These are phyloP conservation scores for Syncephalastrum monosporum DNA, from an alignment of 371 early-diverging fungal species.

Conservation along the genomic window DNA sequence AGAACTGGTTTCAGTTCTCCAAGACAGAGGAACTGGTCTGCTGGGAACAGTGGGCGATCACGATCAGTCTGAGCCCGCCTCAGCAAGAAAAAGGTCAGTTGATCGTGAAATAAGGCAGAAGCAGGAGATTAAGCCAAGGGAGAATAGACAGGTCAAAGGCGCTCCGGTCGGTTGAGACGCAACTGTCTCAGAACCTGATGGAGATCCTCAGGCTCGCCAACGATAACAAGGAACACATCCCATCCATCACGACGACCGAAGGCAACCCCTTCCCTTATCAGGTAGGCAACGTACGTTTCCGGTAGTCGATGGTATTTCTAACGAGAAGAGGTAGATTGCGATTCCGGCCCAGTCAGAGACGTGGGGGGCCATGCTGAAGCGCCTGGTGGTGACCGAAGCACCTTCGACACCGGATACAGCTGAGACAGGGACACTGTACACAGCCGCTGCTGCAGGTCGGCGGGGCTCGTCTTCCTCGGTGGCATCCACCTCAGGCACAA, in stretches of 20 bases:
- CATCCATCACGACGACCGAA: conserved; percentile 80
- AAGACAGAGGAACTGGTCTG: conserved; percentile 81
- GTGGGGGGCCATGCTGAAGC: conserved; percentile 46
- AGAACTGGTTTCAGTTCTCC: conserved; percentile 73
- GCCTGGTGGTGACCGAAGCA: conserved; percentile 39
- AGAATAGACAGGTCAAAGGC: conserved; percentile 29
- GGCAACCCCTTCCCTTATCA: conserved; percentile 89
- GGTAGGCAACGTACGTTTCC: conserved; percentile 25
- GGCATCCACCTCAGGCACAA: background rate
- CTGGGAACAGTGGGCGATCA: conserved; percentile 89
- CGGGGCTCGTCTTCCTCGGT: conserved; percentile 1
- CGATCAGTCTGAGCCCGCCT: conserved; percentile 58
- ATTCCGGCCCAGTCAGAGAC: conserved; percentile 37
- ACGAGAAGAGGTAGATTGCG: conserved; percentile 25
- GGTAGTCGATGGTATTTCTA: background rate
- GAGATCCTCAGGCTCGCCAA: conserved; percentile 73
- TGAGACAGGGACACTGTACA: background rate
- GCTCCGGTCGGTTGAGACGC: conserved; percentile 39
- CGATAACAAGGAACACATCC: conserved; percentile 86
- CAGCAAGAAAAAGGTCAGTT: conserved; percentile 64
- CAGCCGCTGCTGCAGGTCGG: conserved; percentile 3
- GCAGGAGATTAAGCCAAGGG: conserved; percentile 11
- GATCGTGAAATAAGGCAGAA: conserved; percentile 1
- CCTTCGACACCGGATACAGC: conserved; percentile 12
- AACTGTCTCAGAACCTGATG: conserved; percentile 49